Evolutionary conservation across 306 rosid species (phyloP).

Genomic region (Sesbania bispinosa): DNA sequence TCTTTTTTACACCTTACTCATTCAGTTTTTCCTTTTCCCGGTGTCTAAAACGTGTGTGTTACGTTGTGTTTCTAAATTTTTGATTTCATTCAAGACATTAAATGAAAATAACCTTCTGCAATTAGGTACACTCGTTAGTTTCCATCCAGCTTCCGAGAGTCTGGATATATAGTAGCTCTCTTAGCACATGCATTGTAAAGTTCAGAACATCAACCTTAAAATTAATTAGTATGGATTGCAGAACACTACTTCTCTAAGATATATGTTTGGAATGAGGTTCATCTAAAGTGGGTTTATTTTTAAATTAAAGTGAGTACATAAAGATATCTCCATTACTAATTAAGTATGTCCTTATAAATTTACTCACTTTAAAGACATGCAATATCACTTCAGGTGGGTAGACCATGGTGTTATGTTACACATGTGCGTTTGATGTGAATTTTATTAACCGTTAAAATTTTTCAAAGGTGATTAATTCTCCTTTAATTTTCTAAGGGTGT

Average conservation of each 20-base stretch:
- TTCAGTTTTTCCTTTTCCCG: background rate
- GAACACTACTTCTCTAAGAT: background rate
- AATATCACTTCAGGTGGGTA: too few relatives aligned
- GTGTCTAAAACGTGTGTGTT: background rate
- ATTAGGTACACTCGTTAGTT: background rate
- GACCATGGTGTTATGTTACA: too few relatives aligned
- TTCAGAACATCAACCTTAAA: background rate
- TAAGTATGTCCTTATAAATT: too few relatives aligned
- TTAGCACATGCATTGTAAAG: background rate
- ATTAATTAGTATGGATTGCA: background rate
- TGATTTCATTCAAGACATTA: background rate
- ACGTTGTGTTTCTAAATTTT: background rate
- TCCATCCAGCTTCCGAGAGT: background rate
- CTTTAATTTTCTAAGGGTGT: too few relatives aligned
- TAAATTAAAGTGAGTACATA: too few relatives aligned
- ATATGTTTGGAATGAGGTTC: background rate
- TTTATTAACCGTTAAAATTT: too few relatives aligned
- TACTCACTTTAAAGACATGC: too few relatives aligned
- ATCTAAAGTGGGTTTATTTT: too few relatives aligned
- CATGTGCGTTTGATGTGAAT: too few relatives aligned
- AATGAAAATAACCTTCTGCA: conserved; percentile 1
- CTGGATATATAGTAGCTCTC: background rate
- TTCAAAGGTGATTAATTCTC: too few relatives aligned
- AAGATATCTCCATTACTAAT: too few relatives aligned
- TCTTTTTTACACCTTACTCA: background rate